Evolutionary conservation across 2,329 filamentous ascomycete genomes (phyloP), one percentile per base, ranked within the genome.

Genomic region (Aspergillus pseudoglaucus): DNA sequence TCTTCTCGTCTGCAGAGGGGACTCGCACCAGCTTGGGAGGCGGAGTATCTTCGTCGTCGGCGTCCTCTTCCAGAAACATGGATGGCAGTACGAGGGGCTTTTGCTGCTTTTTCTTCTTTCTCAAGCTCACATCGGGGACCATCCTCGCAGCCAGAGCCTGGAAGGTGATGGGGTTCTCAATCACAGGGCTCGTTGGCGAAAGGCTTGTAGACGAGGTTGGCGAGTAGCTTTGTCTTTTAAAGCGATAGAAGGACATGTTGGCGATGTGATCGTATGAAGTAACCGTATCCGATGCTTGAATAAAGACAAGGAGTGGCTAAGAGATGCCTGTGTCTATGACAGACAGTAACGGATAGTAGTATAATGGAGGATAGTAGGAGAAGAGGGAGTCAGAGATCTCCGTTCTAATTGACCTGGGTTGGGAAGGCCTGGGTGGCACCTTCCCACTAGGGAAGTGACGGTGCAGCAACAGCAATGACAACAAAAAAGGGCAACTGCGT

Each of bases 11-110:
- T 7, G 54, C 33, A 17, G 52, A 42, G 20, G 53, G 35, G 15
- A 51, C 45, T 14, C 47, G 46, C 6, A 47, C 51, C 48, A 57
- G 15, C 14, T 53, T 43, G 10, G 41, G 32, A 1, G 51, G 53
- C 2, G 47, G 27, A 6, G 50, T 43, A 17, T 61, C 59, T n/a
- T 64, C 62, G 1, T 62, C 55, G 4, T 62, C 58, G 15, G 45
- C 52, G 4, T 55, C 49, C 6, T 62, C 47, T 32, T 52, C 58
- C n/a, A 57, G 47, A 10, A 60, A 59, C 48, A 64, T 47, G 18
- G 59, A 58, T 7, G 61, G 57, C 9, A 47, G 53, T 3, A 49
- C 49, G 6, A 52, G 46, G 2, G 48, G 43, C 23, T 48, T 54
- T 25, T 59, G 54, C 6, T 58, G 42, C 25, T 52, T 55, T 17